Conservation (phyloP, 768 basidiomycete species). For the Leucosporidium creatinivorum region DNA sequence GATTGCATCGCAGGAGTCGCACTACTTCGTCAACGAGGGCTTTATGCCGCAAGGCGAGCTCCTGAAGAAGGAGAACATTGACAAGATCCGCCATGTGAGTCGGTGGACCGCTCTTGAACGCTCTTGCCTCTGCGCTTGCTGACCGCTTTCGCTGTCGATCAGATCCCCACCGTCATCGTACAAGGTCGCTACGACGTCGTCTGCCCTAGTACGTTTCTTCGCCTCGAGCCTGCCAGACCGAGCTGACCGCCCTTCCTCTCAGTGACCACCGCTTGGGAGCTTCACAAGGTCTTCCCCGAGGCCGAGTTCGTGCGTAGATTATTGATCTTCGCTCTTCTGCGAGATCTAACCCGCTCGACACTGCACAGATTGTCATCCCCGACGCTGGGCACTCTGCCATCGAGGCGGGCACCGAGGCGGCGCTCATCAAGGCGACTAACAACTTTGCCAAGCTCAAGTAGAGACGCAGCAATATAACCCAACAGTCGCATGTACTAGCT, state of each 20-base stretch:
- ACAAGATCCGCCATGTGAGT: conserved; percentile 9
- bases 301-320: conserved; percentile 44
- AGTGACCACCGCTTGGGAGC: conserved; percentile 34
- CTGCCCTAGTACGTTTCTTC: not conserved
- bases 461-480: not conserved
- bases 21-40: conserved; percentile 78
- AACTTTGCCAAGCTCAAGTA: conserved; percentile 13
- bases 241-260: conserved; percentile 67
- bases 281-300: conserved; percentile 33
- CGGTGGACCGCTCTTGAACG: too few species aligned
- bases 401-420: conserved; percentile 61
- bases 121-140: too few species aligned
- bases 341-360: too few species aligned
- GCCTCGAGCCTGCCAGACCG: not conserved
- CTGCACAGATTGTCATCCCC: conserved; percentile 18
- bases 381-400: conserved; percentile 82
- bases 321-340: too few species aligned
- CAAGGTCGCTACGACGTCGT: conserved; percentile 11
- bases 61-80: conserved; percentile 11
- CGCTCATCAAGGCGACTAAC: conserved; percentile 53
- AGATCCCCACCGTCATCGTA: conserved; percentile 15
- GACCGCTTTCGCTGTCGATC: not conserved
- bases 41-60: conserved; percentile 43
- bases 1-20: conserved; percentile 38
- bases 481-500: too few species aligned